phyloP scores from a whole-genome alignment of 116 monocot genomes.

The Cymodocea nodosa region DNA sequence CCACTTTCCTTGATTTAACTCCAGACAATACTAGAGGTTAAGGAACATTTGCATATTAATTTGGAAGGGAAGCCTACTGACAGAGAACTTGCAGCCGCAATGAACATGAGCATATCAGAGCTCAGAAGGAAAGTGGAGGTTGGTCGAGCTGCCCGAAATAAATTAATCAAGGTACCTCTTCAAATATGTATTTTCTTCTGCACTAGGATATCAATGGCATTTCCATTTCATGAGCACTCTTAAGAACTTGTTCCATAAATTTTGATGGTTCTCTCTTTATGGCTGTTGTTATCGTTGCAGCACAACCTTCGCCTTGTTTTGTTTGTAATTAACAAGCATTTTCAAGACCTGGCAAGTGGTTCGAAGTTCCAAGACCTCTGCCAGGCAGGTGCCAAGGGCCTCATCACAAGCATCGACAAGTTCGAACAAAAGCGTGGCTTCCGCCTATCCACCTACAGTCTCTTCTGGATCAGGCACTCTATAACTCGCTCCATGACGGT shows the following conservation, averaged over 20 bases:
- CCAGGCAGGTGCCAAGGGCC: conserved; percentile 86
- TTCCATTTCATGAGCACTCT: background rate
- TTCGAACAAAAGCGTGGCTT: conserved; percentile 81
- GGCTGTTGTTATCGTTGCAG: conserved; percentile 26
- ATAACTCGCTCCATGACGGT: conserved; percentile 64
- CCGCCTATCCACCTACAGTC: conserved; percentile 72
- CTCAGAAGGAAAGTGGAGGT: conserved; percentile 51
- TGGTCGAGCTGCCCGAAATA: conserved; percentile 80
- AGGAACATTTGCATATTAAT: conserved; percentile 44
- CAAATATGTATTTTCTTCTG: background rate
- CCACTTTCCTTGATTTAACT: background rate
- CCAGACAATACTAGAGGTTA: conserved; percentile 53
- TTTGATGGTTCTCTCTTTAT: background rate
- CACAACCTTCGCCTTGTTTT: conserved; percentile 86
- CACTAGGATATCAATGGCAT: no score
- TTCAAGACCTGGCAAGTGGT: conserved; percentile 47
- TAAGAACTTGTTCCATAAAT: background rate
- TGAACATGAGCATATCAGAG: conserved; percentile 42
- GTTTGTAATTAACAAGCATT: conserved; percentile 82
- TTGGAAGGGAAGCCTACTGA: conserved; percentile 53
- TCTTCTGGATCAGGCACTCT: conserved; percentile 92
- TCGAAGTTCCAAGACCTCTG: conserved; percentile 81
- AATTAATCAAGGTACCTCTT: conserved; percentile 73
- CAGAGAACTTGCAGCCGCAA: conserved; percentile 41
- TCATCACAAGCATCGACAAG: conserved; percentile 72